Percentiles rank a stretch among this genome's conserved stretches.
Evolutionary conservation across 148 eudicot species (phyloP).

Genomic region (Amaranthus hypochondriacus): DNA sequence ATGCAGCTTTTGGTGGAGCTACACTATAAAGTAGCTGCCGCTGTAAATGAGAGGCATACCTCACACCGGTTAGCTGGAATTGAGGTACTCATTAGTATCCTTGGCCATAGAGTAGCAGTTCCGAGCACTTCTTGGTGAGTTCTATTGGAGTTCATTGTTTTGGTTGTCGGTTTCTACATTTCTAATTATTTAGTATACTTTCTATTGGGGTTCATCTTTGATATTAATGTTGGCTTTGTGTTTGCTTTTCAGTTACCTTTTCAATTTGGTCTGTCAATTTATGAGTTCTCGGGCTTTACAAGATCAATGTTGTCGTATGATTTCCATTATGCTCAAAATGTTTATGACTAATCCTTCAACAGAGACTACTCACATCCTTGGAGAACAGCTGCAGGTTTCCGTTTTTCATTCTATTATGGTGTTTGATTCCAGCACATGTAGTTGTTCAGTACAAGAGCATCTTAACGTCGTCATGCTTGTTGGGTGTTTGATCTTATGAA

Average conservation of each 20-base stretch:
- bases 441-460: background rate
- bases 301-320: slow-evolving; percentile 74
- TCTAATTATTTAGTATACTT: background rate
- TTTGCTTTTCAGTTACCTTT: slow-evolving; percentile 61
- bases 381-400: slow-evolving; percentile 92
- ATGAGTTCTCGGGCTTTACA: slow-evolving; percentile 53
- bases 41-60: slow-evolving; percentile 68
- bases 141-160: background rate
- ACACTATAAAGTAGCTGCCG: slow-evolving; percentile 86
- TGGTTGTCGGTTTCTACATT: background rate
- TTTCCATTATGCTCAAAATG: slow-evolving; percentile 58
- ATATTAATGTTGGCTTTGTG: background rate
- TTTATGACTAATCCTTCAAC: slow-evolving; percentile 44
- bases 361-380: slow-evolving; percentile 60
- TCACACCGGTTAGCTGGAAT: slow-evolving; percentile 76
- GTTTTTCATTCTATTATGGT: slow-evolving; percentile 6
- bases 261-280: slow-evolving; percentile 74
- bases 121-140: slow-evolving; percentile 83
- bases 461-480: background rate
- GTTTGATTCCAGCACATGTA: slow-evolving; percentile 9
- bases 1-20: slow-evolving; percentile 80
- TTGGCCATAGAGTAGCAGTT: slow-evolving; percentile 73
- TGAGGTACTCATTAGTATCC: slow-evolving; percentile 74
- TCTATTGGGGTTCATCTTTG: slow-evolving; percentile 9
- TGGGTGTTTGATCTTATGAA: background rate